Evolutionary conservation across 345 rosid species (phyloP), one percentile per base, ranked within the genome.

Genomic region (Corchorus olitorius): DNA sequence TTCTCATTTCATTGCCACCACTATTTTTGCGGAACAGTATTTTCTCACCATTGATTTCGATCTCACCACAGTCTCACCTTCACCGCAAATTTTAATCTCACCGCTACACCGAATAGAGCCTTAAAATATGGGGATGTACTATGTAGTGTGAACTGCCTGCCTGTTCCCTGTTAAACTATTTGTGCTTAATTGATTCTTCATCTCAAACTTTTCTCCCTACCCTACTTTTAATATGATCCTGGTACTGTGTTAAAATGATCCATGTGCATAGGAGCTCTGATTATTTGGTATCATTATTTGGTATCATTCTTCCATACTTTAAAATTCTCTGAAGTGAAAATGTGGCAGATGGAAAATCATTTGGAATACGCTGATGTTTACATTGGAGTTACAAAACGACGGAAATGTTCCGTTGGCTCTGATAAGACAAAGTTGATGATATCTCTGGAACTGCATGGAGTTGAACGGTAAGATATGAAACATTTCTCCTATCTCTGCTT

Each of bases 381-480:
- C 77, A 83, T 94, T 15, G 92, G 97, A 34, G 92, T 94, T 33
- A 75, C 82, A 34, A 88, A 86, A 80, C 83, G 81, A 76, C 85
- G 95, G 79, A 90, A 79, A 76, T 86, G 82, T 82, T 77, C 82
- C 6, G 73, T 84, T 83, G 90, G 92, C 50, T 79, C 81, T 67
- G 92, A 88, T 73, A 86, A 87, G 87, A 72, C 87, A 12, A 80
- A 79, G 81, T 52, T 60, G 70, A 81, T 89, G 76, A 83, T 86
- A 72, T 82, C 86, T 45, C 80, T 93, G 89, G 83, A 85, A 39
- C 83, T 86, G 80, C 91, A 93, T 88, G 81, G 54, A 73, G 83
- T 91, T 65, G 22, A 22, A 46, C 87, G 88, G 98, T 94, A 84
- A 85, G 87, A 76, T 71, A 16, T 53, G 20, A 8, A 78, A 74